A percentile compares a stretch with the other conserved stretches of the same genome.
phyloP scores from a whole-genome alignment of 148 eudicot species.

The Cornus controversa region DNA sequence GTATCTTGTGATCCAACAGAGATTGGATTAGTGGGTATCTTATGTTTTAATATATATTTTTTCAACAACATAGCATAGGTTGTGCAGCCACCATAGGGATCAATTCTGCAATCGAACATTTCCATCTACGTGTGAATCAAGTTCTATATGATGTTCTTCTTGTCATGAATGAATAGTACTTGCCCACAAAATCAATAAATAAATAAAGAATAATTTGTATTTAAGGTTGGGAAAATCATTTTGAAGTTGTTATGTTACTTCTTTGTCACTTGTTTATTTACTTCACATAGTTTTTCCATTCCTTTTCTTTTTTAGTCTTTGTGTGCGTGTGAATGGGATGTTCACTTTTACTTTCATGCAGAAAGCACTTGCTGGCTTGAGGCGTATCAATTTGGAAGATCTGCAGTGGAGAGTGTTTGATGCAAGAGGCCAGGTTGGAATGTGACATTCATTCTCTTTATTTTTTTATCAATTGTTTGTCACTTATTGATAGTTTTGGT shows the following conservation, averaged over 20 bases:
- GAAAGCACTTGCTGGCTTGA: slow-evolving; percentile 92
- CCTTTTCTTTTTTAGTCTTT: too few relatives aligned
- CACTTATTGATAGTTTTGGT: background rate
- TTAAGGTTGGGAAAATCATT: background rate
- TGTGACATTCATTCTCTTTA: background rate
- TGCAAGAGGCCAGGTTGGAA: slow-evolving; percentile 86
- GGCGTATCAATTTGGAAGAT: slow-evolving; percentile 89
- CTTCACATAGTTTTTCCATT: background rate
- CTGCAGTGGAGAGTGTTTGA: slow-evolving; percentile 93
- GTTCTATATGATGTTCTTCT: background rate
- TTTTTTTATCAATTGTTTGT: too few relatives aligned
- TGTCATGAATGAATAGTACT: too few relatives aligned
- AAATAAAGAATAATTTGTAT: background rate
- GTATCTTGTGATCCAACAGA: background rate
- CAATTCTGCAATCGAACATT: background rate
- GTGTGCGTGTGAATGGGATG: background rate
- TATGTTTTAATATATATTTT: too few relatives aligned
- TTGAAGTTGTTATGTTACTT: background rate
- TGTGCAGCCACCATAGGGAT: background rate
- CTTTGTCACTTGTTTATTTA: background rate
- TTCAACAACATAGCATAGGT: background rate
- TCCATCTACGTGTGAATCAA: background rate
- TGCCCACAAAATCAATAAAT: too few relatives aligned
- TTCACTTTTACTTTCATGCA: slow-evolving; percentile 26
- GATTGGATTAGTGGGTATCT: background rate